Base-by-base conservation (phyloP, 2,329 filamentous ascomycete species). In the Phialemoniopsis sp. region DNA sequence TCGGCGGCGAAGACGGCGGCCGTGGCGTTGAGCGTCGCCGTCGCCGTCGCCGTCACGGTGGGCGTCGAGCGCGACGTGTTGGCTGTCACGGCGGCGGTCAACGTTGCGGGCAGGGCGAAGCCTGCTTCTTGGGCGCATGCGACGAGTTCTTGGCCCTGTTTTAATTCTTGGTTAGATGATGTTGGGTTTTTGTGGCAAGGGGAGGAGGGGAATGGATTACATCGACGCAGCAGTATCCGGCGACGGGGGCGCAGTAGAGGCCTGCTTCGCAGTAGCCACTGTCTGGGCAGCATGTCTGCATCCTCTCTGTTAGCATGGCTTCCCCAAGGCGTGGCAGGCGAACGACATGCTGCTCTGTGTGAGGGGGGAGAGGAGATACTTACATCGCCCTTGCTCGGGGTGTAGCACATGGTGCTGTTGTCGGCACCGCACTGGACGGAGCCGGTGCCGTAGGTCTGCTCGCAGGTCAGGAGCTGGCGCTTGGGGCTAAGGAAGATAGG, bases 191-290 rank as follows among this genome's bases (percentile, higher is more conserved):
- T 14, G 32, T 7, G 13, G 29, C n/a, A 13, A 15, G 8, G 13
- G 12, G 4, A 10, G 4, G 26, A 13, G 3, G 10, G 13, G 34
- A 32, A 14, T 6, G n/a, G 9, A 26, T 26, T 55, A 64, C 61
- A 35, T 64, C 56, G 4, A 54, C 38, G 39, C 64, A 66, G 40
- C 63, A 66, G 42, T 56, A 63, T 4, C 60, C 62, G 3, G 57
- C 52, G 6, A 63, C 56, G 0, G 63, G 62, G 7, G 62, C 62
- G 37, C 62, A 65, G 44, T 58, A 62, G 26, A 54, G 56, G 7
- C 60, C 61, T 9, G 41, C 40, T 3, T 53, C 51, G 40, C 63
- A 66, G 47, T 56, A 64, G 3, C 59, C 60, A 29, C 49, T 52
- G 31, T 66, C 62, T 14, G 45, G 29, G 38, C 62, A 66, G 38